Evolutionary conservation across 2,329 filamentous ascomycete genomes (phyloP), one percentile per base, ranked within the genome.

Genomic region (Aspergillus terreus): DNA sequence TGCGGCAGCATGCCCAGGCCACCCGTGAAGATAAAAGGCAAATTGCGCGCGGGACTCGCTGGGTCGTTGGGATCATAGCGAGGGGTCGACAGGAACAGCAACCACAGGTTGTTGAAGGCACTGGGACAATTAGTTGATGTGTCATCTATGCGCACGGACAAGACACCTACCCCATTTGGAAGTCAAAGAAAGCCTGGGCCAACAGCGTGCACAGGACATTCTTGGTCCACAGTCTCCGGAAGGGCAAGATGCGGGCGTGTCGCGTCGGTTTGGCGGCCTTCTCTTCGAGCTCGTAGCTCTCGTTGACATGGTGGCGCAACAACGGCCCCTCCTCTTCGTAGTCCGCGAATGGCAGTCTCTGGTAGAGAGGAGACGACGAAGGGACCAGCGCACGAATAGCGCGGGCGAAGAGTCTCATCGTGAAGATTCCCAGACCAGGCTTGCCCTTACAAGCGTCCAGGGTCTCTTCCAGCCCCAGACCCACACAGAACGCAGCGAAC

Each of bases 91-190:
- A 91, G 79, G 71, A 91, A 91, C 44, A 90, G 80, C 46, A 87
- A 84, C 85, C 86, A 90, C 19, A 91, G 79, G 15, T 85, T 84
- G 65, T 88, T 86, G 74, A 90, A 91, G 25, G 86, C 86, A 55
- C 83, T 84, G 64, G 9, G n/a, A 14, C 7, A 14, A 49, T 60
- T 30, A 59, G 44, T 12, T 11, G 9, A 36, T n/a, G 35, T 49
- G 12, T 33, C 19, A 11, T 6, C 9, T 32, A 17, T 40, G 21
- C n/a, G 12, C 5, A 38, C 44, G 7, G 33, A n/a, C 4, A n/a
- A 21, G 21, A 12, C 17, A 56, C 59, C 45, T 55, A 66, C 64
- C 71, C 72, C 69, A 90, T 79, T 69, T 90, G 86, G 62, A 90
- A 86, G 64, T 88, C 85, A 67, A 88, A 85, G 56, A 89, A 82